Percentiles rank a stretch among this genome's conserved stretches.
Conservation (phyloP, 2,329 filamentous ascomycete species). For the Colletotrichum tropicicola region DNA sequence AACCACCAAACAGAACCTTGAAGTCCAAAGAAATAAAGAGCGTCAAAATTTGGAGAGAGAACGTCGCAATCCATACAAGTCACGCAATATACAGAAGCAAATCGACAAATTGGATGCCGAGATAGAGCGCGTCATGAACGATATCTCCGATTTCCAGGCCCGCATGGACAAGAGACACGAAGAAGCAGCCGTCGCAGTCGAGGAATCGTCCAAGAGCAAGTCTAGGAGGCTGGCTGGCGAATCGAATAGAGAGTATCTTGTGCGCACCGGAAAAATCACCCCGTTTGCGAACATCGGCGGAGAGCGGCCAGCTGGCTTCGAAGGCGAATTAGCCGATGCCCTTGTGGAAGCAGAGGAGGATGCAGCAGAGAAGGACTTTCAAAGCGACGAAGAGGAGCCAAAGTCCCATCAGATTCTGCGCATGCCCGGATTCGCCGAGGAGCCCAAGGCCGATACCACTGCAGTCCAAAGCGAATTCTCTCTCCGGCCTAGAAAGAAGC, state of each 20-base stretch:
- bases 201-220: slow-evolving; percentile 52
- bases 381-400: slow-evolving; percentile 55
- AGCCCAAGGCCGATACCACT: slow-evolving; percentile 42
- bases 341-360: slow-evolving; percentile 86
- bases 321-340: slow-evolving; percentile 78
- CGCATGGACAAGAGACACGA: slow-evolving; percentile 81
- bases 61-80: slow-evolving; percentile 56
- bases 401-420: slow-evolving; percentile 78
- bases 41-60: slow-evolving; percentile 56
- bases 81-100: slow-evolving; percentile 69
- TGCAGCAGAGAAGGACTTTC: slow-evolving; percentile 58
- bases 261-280: slow-evolving; percentile 96
- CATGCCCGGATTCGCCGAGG: slow-evolving; percentile 75
- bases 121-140: slow-evolving; percentile 71
- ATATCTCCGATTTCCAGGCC: slow-evolving; percentile 81
- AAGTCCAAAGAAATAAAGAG: slow-evolving; percentile 69
- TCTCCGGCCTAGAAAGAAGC: slow-evolving; percentile 66
- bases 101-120: slow-evolving; percentile 73
- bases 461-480: slow-evolving; percentile 63
- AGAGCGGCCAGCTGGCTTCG: slow-evolving; percentile 66
- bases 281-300: slow-evolving; percentile 86
- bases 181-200: slow-evolving; percentile 54
- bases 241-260: slow-evolving; percentile 86
- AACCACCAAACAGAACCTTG: slow-evolving; percentile 65
- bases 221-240: slow-evolving; percentile 78